Evolutionary conservation across 108 stramenopile genomes (phyloP).

Genomic region (Nitzschia palea): DNA sequence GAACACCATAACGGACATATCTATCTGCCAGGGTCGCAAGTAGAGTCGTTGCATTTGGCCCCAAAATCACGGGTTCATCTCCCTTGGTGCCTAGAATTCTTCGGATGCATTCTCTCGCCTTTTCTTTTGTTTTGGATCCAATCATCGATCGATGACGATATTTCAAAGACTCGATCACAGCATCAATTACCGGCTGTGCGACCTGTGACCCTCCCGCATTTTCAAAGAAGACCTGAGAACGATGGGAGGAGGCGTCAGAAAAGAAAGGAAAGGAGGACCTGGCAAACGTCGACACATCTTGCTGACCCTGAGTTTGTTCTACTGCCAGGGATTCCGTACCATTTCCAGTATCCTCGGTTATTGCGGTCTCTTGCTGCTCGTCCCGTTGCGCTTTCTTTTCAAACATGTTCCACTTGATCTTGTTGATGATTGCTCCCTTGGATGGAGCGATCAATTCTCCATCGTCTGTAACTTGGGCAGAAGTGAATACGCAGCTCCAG

Average conservation of each 20-base stretch:
- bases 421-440: slow-evolving; percentile 76
- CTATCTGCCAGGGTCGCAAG: slow-evolving; percentile 49
- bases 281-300: slow-evolving; percentile 40
- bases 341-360: slow-evolving; percentile 4
- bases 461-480: not conserved
- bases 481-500: slow-evolving; percentile 53
- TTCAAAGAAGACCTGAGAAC: slow-evolving; percentile 67
- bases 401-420: slow-evolving; percentile 80
- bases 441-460: slow-evolving; percentile 57
- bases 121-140: slow-evolving; percentile 43
- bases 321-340: slow-evolving; percentile 24
- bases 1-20: slow-evolving; percentile 30
- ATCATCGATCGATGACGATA: slow-evolving; percentile 60
- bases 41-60: slow-evolving; percentile 72
- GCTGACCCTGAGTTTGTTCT: not conserved
- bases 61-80: slow-evolving; percentile 39
- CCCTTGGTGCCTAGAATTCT: slow-evolving; percentile 44
- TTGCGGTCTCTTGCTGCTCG: slow-evolving; percentile 3
- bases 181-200: slow-evolving; percentile 52
- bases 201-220: slow-evolving; percentile 88
- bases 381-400: slow-evolving; percentile 48
- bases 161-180: slow-evolving; percentile 41
- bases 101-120: slow-evolving; percentile 47
- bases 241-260: slow-evolving; percentile 9
- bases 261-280: slow-evolving; percentile 77